Evolutionary conservation across 305 asterid species (phyloP).

Genomic region (Fraxinus dipetala): DNA sequence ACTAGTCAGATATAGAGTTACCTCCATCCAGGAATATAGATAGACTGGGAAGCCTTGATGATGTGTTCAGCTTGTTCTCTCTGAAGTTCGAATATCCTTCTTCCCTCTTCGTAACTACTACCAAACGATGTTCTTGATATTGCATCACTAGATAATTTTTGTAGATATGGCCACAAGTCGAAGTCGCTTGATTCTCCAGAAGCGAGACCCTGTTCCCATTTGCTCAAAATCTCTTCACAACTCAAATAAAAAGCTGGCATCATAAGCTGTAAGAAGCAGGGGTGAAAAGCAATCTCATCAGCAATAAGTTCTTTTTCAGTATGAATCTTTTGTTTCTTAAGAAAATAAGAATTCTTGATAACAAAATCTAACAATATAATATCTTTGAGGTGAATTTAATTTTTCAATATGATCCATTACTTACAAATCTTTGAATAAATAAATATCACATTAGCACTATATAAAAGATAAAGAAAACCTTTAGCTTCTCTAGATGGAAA

Average conservation of each 20-base stretch:
- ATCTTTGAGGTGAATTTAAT: neutral
- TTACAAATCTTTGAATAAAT: neutral
- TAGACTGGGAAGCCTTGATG: constrained; percentile 17
- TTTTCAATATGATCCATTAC: neutral
- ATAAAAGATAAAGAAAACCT: constrained; percentile 24
- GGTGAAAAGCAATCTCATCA: neutral
- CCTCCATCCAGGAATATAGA: constrained; percentile 61
- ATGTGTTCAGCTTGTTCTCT: constrained; percentile 30
- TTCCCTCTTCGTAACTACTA: constrained; percentile 38
- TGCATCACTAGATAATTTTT: constrained; percentile 34
- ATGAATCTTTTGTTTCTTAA: neutral
- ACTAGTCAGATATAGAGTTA: neutral
- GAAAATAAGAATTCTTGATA: neutral
- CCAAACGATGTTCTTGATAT: constrained; percentile 54
- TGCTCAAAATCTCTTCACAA: constrained; percentile 31
- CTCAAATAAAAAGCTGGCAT: constrained; percentile 35
- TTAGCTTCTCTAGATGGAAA: constrained; percentile 42
- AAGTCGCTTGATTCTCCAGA: constrained; percentile 25
- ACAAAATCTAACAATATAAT: neutral
- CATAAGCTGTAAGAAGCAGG: constrained; percentile 35
- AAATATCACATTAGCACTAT: neutral
- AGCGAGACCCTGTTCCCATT: constrained; percentile 30
- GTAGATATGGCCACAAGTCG: constrained; percentile 43
- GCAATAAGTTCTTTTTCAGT: neutral
- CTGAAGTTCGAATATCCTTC: constrained; percentile 41